Evolutionary conservation across 768 basidiomycete species (phyloP).

Genomic region (Collybia nuda): DNA sequence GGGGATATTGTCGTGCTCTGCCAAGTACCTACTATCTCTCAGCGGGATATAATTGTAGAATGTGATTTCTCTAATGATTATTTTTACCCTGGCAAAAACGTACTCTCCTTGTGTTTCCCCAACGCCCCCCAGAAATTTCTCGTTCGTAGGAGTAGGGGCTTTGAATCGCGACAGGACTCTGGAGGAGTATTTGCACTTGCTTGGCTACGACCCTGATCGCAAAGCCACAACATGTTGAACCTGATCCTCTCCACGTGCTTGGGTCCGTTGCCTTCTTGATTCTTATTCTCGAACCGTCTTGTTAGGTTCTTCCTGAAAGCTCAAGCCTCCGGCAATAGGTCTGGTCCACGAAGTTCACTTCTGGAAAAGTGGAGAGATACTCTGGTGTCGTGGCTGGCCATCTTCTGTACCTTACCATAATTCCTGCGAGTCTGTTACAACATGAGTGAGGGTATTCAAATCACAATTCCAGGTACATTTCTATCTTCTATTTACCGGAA

Average conservation of each 20-base stretch:
- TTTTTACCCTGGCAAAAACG: too few species aligned
- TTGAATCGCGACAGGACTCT: too few species aligned
- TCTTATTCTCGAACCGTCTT: too few species aligned
- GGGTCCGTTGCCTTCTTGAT: too few species aligned
- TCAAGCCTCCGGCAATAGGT: too few species aligned
- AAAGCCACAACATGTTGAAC: constrained; percentile 7
- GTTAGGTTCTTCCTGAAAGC: too few species aligned
- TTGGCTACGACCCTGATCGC: constrained; percentile 7
- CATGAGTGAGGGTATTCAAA: constrained; percentile 56
- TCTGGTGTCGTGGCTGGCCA: constrained; percentile 16
- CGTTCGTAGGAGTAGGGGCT: too few species aligned
- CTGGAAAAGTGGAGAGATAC: constrained; percentile 10
- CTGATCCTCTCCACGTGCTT: neutral
- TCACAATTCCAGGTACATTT: constrained; percentile 61
- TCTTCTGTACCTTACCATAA: constrained; percentile 2
- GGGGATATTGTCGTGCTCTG: neutral
- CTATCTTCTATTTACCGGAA: constrained; percentile 4
- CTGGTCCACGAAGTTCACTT: constrained; percentile 5
- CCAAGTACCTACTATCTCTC: neutral
- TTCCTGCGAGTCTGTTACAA: neutral
- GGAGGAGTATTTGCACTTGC: neutral
- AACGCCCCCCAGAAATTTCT: too few species aligned
- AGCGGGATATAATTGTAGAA: too few species aligned
- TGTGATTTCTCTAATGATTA: too few species aligned
- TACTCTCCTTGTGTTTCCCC: too few species aligned